Evolutionary conservation across 306 rosid genomes (phyloP), one percentile per base, ranked within the genome.

Genomic region (Medicago lupulina): DNA sequence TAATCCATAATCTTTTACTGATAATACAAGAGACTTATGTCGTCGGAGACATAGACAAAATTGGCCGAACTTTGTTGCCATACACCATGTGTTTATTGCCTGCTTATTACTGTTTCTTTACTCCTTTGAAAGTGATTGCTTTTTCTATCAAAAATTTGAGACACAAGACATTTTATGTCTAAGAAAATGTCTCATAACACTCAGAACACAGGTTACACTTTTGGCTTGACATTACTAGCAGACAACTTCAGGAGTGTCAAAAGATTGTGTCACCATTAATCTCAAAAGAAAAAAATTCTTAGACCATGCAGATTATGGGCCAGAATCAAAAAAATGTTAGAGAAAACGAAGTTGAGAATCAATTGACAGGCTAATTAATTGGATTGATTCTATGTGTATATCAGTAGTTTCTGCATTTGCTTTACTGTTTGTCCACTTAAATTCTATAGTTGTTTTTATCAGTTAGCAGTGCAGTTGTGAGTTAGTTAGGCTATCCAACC

Each of bases 141-240:
- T 31, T 4, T 31, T 31, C 36, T 31, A 31, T 31, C 36, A 5
- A 31, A 31, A 31, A 31, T 51, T 73, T 65, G 44, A 49, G 55
- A 41, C 17, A 58, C 7, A 67, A 7, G 40, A 47, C 19, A 39
- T 3, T 21, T 16, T 1, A 21, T 44, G 28, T 43, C 23, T 43
- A 60, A 50, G 51, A 18, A 51, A 21, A 41, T 69, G 38, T 2
- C 50, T 39, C 60, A 69, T 36, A 54, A 54, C 61, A 19, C 58
- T 18, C 65, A 46, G 49, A 39, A 41, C 50, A 43, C 17, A 9
- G 44, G 44, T 25, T 13, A 19, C 17, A 68, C 73, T 59, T 76
- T 70, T 49, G 61, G 75, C 12, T 75, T 12, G 19, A 23, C 19
- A 25, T 21, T 9, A 69, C 67, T 80, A 69, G 60, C 55, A 47